These are phyloP conservation scores for Sisymbrium irio DNA, from an alignment of 345 rosid species.

Conservation along the genomic window DNA sequence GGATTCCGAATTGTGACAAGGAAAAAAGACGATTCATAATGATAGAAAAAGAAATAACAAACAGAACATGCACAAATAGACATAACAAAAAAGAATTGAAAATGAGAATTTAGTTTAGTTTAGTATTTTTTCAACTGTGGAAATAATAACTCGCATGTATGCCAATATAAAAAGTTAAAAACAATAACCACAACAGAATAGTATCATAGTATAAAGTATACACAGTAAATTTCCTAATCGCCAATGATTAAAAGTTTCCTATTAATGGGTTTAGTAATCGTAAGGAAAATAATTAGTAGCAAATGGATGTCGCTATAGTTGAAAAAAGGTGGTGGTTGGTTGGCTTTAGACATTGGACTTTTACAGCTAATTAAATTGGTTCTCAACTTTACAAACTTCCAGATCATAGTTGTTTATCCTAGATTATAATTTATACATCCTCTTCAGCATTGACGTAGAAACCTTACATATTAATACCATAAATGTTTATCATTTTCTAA, in stretches of 20 bases:
- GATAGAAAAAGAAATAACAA: background rate
- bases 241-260: background rate
- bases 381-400: background rate
- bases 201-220: too few species aligned
- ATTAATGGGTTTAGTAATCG: background rate
- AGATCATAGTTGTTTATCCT: background rate
- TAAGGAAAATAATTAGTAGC: background rate
- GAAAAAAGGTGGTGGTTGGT: constrained; percentile 17
- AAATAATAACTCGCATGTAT: too few species aligned
- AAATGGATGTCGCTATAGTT: constrained; percentile 5
- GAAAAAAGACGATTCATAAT: background rate
- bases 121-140: background rate
- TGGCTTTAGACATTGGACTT: constrained; percentile 19
- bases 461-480: background rate
- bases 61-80: background rate
- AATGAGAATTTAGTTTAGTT: background rate
- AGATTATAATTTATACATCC: background rate
- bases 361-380: background rate
- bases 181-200: background rate
- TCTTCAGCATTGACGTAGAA: constrained; percentile 1
- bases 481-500: background rate
- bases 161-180: too few species aligned
- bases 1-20: background rate
- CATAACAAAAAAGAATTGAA: background rate
- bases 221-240: background rate